Evolutionary conservation across 495 filamentous ascomycete species (phyloP).

Genomic region (Penicillium soppii): DNA sequence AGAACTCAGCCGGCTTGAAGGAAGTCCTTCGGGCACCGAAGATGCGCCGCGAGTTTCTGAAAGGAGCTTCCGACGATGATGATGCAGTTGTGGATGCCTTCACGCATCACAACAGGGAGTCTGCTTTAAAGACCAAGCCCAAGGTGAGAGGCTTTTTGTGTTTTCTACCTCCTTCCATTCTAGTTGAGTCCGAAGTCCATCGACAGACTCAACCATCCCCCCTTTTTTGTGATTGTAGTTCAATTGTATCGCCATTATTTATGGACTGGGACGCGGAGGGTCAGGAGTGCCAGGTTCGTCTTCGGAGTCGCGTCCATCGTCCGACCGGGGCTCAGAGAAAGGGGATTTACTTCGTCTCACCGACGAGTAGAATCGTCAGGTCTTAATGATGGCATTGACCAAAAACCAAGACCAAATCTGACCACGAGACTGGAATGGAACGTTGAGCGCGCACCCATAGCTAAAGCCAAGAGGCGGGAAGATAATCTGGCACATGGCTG

Average conservation of each 20-base stretch:
- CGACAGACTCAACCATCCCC: background rate
- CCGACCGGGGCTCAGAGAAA: constrained; percentile 2
- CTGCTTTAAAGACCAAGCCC: constrained; percentile 78
- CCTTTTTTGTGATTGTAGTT: background rate
- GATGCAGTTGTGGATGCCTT: constrained; percentile 67
- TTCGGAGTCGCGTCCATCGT: background rate
- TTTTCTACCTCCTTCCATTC: background rate
- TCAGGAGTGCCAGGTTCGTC: background rate
- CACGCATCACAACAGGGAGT: constrained; percentile 61
- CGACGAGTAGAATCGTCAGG: background rate
- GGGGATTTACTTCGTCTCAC: background rate
- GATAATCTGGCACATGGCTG: background rate
- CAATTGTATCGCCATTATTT: background rate
- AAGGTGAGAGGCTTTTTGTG: constrained; percentile 57
- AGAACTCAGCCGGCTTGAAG: constrained; percentile 64
- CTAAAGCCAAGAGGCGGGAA: background rate
- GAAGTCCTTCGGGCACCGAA: constrained; percentile 55
- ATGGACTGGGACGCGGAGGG: background rate
- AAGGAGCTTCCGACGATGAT: constrained; percentile 52
- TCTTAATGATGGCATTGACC: background rate
- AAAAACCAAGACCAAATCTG: background rate
- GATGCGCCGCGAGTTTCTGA: constrained; percentile 64
- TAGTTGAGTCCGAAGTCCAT: background rate
- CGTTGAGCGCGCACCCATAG: background rate
- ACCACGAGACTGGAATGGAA: no score